These are phyloP conservation scores for Cladosporium austrohemisphaericum DNA, from an alignment of 2,329 filamentous ascomycete species.

Conservation along the genomic window DNA sequence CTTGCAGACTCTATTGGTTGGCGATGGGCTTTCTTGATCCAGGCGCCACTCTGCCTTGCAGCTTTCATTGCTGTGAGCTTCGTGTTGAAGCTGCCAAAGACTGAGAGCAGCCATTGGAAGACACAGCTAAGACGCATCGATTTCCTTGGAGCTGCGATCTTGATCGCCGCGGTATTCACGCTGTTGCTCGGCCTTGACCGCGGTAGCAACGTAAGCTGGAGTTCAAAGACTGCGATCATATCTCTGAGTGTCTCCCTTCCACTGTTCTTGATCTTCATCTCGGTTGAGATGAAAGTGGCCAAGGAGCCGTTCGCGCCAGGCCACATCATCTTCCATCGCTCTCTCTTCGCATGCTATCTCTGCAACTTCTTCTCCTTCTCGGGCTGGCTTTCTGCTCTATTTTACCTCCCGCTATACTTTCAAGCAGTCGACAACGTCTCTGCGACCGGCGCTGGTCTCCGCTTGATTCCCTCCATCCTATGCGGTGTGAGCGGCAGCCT, in stretches of 20 bases:
- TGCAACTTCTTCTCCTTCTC: constrained; percentile 70
- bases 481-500: constrained; percentile 62
- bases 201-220: constrained; percentile 70
- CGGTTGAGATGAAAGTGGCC: constrained; percentile 66
- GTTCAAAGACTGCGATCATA: constrained; percentile 53
- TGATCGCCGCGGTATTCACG: constrained; percentile 62
- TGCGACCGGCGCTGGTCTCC: constrained; percentile 61
- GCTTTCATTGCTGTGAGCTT: constrained; percentile 62
- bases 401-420: constrained; percentile 75
- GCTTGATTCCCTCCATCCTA: constrained; percentile 64
- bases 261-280: constrained; percentile 63
- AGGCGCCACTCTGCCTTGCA: constrained; percentile 64
- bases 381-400: constrained; percentile 58
- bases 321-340: constrained; percentile 65
- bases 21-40: constrained; percentile 71
- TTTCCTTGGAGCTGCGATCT: constrained; percentile 65
- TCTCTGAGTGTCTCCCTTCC: constrained; percentile 54
- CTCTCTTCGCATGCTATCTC: constrained; percentile 63
- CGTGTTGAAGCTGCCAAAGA: constrained; percentile 59
- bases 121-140: constrained; percentile 66
- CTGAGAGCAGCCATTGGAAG: constrained; percentile 59
- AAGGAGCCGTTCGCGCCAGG: constrained; percentile 70
- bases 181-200: constrained; percentile 68
- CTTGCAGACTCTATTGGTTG: constrained; percentile 71
- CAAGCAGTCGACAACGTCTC: constrained; percentile 65